Evolutionary conservation across 805 yeast genomes (phyloP).

Genomic region (Yarrowia bubula): DNA sequence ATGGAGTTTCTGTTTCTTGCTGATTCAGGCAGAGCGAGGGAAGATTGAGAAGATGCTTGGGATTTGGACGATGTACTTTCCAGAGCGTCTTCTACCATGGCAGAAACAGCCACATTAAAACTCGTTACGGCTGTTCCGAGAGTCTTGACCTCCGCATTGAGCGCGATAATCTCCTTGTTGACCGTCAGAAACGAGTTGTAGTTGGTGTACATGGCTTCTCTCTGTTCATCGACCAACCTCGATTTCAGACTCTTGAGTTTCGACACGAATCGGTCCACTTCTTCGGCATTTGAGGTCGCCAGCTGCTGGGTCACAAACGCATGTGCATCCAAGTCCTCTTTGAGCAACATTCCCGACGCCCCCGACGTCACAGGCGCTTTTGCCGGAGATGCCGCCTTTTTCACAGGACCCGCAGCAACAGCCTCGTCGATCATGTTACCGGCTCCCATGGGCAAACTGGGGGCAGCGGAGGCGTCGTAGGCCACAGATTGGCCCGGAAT

Average conservation of each 20-base stretch:
- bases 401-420: not conserved
- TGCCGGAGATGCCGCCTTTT: not conserved
- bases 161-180: constrained; percentile 54
- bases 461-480: constrained; percentile 78
- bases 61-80: constrained; percentile 42
- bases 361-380: constrained; percentile 15
- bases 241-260: constrained; percentile 50
- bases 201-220: constrained; percentile 35
- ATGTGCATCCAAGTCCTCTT: constrained; percentile 47
- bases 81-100: constrained; percentile 62
- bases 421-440: constrained; percentile 62
- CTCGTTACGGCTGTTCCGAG: constrained; percentile 61
- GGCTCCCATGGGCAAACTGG: constrained; percentile 64
- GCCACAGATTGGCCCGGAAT: constrained; percentile 55
- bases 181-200: constrained; percentile 38
- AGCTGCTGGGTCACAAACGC: constrained; percentile 50
- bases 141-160: constrained; percentile 61
- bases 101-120: constrained; percentile 56
- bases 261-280: constrained; percentile 67
- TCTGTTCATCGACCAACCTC: constrained; percentile 45
- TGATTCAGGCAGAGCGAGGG: constrained; percentile 15
- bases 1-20: constrained; percentile 65
- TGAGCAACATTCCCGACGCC: constrained; percentile 24
- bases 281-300: constrained; percentile 64
- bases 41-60: not conserved